Percentiles rank a stretch among this genome's conserved stretches.
These are phyloP conservation scores for Cronartium quercuum DNA, from an alignment of 1,284 basidiomycete genomes.

Conservation along the genomic window DNA sequence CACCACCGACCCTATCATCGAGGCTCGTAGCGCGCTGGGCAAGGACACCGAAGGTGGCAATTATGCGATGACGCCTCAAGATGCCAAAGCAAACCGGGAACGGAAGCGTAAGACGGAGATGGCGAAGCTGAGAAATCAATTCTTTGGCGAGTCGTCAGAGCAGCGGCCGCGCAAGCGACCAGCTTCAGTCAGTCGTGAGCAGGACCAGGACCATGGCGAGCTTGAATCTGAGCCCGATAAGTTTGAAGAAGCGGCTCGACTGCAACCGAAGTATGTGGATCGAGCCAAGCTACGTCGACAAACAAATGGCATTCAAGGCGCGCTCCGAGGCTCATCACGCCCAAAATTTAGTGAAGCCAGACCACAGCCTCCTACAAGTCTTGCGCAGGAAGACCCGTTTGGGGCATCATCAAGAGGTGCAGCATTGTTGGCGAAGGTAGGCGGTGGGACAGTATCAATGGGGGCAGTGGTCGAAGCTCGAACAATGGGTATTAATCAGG, in stretches of 20 bases:
- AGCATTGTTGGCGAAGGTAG: conserved; percentile 11
- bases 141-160: conserved; percentile 6
- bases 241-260: not conserved
- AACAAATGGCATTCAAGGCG: not conserved
- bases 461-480: conserved; percentile 12
- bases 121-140: conserved; percentile 16
- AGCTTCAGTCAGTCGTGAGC: not conserved
- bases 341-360: not conserved
- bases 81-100: conserved; percentile 21
- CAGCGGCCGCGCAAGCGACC: not conserved
- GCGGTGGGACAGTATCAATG: conserved; percentile 4
- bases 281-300: conserved; percentile 18
- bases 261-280: conserved; percentile 1
- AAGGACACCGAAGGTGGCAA: not conserved
- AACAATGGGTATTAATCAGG: not conserved
- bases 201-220: not conserved
- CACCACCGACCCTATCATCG: not conserved
- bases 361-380: not conserved
- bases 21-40: not conserved
- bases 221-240: not conserved
- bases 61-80: conserved; percentile 27
- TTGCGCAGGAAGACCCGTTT: not conserved
- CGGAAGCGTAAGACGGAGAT: conserved; percentile 26
- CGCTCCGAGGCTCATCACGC: not conserved
- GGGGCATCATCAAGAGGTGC: not conserved